Conservation (phyloP, 2,329 filamentous ascomycete genomes). For the Leptographium galeiforme region DNA sequence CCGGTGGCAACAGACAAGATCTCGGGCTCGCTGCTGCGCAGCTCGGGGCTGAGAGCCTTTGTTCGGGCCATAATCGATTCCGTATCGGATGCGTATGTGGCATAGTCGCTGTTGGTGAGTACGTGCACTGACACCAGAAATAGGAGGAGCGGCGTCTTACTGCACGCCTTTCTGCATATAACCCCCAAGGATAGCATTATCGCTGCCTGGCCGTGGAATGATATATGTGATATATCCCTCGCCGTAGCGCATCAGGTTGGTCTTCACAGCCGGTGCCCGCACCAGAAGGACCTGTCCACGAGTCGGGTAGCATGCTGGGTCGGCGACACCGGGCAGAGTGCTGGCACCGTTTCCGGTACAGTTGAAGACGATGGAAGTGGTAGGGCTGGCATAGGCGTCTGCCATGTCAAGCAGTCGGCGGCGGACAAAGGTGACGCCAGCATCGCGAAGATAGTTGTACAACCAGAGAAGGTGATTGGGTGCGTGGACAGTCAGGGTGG, state of each 20-base stretch:
- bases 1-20: slow-evolving; percentile 21
- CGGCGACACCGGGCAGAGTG: slow-evolving; percentile 21
- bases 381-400: slow-evolving; percentile 14
- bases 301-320: slow-evolving; percentile 26
- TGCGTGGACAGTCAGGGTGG: slow-evolving; percentile 23
- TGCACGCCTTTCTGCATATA: slow-evolving; percentile 23
- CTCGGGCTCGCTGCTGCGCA: slow-evolving; percentile 14
- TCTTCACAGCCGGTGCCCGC: slow-evolving; percentile 18
- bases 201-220: slow-evolving; percentile 23
- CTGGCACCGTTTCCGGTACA: slow-evolving; percentile 15
- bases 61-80: slow-evolving; percentile 24
- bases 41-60: slow-evolving; percentile 17
- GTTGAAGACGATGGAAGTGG: slow-evolving; percentile 15
- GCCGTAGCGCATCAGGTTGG: slow-evolving; percentile 26
- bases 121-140: no score
- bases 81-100: slow-evolving; percentile 23
- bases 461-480: slow-evolving; percentile 24
- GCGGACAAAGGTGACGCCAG: slow-evolving; percentile 20
- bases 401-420: slow-evolving; percentile 16
- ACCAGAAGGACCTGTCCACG: slow-evolving; percentile 25
- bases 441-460: slow-evolving; percentile 12
- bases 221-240: slow-evolving; percentile 26
- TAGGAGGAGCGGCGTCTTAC: not conserved
- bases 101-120: slow-evolving; percentile 13
- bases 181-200: slow-evolving; percentile 24